Base-by-base conservation (phyloP, 2,329 filamentous ascomycete genomes). In the Aspergillus sp. region DNA sequence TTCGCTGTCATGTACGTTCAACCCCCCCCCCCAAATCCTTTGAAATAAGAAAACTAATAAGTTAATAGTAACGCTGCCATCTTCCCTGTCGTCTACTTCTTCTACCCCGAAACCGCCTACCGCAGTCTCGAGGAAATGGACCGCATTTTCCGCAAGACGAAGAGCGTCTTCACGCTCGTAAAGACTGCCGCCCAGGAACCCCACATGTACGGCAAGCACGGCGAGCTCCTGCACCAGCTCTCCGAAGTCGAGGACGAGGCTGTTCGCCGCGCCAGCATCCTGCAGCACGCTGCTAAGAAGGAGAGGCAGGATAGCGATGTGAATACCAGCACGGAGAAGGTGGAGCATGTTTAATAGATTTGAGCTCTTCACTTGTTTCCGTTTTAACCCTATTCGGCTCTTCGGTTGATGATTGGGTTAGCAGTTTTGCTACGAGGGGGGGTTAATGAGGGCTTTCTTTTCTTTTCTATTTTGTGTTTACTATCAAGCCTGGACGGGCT, bases 81-180 rank as follows among this genome's bases (percentile, higher is more conserved):
- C 66, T 76, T 85, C 17, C 83, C 83, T 0, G 77, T 80, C 7
- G 79, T 83, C 48, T 86, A 84, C 73, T 82, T 85, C 72, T 84
- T 86, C 77, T 86, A 84, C 68, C 84, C 84, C 0, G 84, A 86
- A 66, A 86, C 84, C 3, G 83, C 82, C 9, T 81, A 79, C 62
- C 81, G 83, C 7, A 84, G 79, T 14, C 77, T 90, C 33, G 87
- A 90, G 71, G 87, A 90, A 69, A 85, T 90, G 73, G 87, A 90
- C 66, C 79, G 84, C 57, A 86, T 90, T 63, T 88, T 89, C 77
- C 78, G 78, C 68, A 83, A 84, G 60, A 81, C 80, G 2, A 74
- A 70, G 25, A 80, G 74, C 21, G 69, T 80, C 51, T 81, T 84
- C 61, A 68, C 77, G 17, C 76, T 82, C 3, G 80, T 84, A 23